A percentile compares a stretch with the other conserved stretches of the same genome.
Conservation (phyloP, 2,329 filamentous ascomycete species). For the Penicillium sclerotigenum region DNA sequence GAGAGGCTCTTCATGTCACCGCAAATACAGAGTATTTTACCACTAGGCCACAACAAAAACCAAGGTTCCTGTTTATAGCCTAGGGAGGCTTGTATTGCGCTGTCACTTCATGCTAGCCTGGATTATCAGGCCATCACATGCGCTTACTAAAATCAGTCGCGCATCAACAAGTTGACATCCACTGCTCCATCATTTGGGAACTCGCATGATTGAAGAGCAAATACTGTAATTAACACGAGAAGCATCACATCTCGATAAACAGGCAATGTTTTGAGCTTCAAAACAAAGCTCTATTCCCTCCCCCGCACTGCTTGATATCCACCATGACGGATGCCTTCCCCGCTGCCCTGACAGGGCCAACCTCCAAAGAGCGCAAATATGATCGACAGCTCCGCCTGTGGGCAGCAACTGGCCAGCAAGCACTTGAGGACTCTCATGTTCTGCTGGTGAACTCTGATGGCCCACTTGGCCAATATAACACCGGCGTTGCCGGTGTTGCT, state of each 20-base stretch:
- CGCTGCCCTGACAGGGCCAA: slow-evolving; percentile 45
- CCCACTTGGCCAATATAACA: slow-evolving; percentile 33
- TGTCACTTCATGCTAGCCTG: neutral
- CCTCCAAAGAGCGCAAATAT: slow-evolving; percentile 72
- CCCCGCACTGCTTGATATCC: slow-evolving; percentile 4
- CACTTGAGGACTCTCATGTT: slow-evolving; percentile 87
- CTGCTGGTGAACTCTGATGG: slow-evolving; percentile 74
- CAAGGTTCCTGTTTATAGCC: too few relatives aligned
- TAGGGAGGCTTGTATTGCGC: too few relatives aligned
- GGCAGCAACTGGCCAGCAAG: slow-evolving; percentile 87
- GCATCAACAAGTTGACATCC: slow-evolving; percentile 2
- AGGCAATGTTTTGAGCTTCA: neutral
- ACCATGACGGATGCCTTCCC: slow-evolving; percentile 40
- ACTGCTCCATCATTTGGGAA: neutral
- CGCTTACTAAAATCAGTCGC: slow-evolving; percentile 5
- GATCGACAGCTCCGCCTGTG: slow-evolving; percentile 92
- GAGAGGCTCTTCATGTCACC: too few relatives aligned
- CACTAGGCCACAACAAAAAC: too few relatives aligned
- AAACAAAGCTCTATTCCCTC: neutral
- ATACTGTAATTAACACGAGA: neutral
- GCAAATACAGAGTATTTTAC: too few relatives aligned
- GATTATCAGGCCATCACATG: neutral
- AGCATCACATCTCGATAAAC: neutral
- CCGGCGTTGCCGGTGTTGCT: slow-evolving; percentile 69
- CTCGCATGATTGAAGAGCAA: neutral